Conservation (phyloP, 225 moss, liverwort and hornwort species). For the Marchantia polymorpha region DNA sequence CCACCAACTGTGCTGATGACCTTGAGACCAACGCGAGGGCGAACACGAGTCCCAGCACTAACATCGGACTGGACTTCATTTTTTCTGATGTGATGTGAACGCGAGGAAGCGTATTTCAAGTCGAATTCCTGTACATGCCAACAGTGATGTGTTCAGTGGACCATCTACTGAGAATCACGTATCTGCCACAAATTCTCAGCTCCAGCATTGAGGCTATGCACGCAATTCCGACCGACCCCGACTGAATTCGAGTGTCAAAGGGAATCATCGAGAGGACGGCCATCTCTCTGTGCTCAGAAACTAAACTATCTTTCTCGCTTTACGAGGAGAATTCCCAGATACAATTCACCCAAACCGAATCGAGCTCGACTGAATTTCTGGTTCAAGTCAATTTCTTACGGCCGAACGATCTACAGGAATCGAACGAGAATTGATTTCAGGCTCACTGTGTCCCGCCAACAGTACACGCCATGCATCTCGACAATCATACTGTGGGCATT, state of each 20-base stretch:
- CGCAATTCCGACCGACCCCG: not conserved
- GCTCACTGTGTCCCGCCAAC: too few relatives aligned
- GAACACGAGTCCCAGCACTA: not conserved
- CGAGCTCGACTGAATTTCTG: too few relatives aligned
- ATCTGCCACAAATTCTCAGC: not conserved
- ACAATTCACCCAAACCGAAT: too few relatives aligned
- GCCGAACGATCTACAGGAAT: too few relatives aligned
- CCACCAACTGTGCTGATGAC: slow-evolving; percentile 9
- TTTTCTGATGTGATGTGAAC: not conserved
- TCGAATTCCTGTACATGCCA: not conserved
- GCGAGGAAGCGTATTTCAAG: not conserved
- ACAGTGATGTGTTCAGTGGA: not conserved
- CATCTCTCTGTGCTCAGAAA: too few relatives aligned
- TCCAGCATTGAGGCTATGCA: not conserved
- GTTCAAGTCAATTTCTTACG: too few relatives aligned
- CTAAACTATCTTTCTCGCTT: too few relatives aligned
- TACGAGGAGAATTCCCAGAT: too few relatives aligned
- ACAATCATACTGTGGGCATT: too few relatives aligned
- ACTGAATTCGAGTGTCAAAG: not conserved
- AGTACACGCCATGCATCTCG: too few relatives aligned
- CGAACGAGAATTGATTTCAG: too few relatives aligned
- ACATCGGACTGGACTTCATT: slow-evolving; percentile 13
- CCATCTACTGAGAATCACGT: not conserved
- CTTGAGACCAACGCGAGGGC: not conserved
- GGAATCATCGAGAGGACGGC: too few relatives aligned